These are phyloP conservation scores for Graphiopsis chlorocephala DNA, from an alignment of 2,329 filamentous ascomycete genomes.

Conservation along the genomic window DNA sequence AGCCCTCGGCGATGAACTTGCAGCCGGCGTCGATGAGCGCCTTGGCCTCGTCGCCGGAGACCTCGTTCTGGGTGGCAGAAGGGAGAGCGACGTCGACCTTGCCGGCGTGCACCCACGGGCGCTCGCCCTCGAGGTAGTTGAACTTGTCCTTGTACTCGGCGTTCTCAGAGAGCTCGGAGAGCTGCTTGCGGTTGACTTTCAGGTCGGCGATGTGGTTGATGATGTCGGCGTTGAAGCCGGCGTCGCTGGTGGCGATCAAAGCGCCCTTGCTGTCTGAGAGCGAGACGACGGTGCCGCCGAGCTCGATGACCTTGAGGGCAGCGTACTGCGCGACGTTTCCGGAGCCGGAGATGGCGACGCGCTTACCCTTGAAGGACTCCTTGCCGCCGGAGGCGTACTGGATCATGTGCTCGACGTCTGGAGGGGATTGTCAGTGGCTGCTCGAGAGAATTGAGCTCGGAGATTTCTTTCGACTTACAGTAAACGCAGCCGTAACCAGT, in stretches of 20 bases:
- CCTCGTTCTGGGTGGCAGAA: conserved; percentile 95
- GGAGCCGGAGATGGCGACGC: conserved; percentile 91
- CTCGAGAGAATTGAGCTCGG: not conserved
- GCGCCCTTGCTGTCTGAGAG: conserved; percentile 89
- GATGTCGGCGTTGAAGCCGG: conserved; percentile 74
- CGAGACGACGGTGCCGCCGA: conserved; percentile 87
- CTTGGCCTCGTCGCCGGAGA: conserved; percentile 85
- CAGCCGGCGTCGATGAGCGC: conserved; percentile 72
- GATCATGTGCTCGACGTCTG: conserved; percentile 90
- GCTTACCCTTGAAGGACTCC: conserved; percentile 85
- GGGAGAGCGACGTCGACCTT: conserved; percentile 89
- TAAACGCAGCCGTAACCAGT: conserved; percentile 96
- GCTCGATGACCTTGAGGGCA: conserved; percentile 92
- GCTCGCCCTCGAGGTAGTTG: conserved; percentile 81
- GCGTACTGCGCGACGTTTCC: conserved; percentile 98
- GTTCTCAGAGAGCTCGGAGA: conserved; percentile 66
- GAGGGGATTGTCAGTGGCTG: conserved; percentile 17
- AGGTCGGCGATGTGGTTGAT: conserved; percentile 75
- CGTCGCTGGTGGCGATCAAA: conserved; percentile 69
- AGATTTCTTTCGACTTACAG: conserved; percentile 44
- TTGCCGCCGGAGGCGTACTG: conserved; percentile 73
- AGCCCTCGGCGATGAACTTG: conserved; percentile 90
- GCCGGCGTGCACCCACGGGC: conserved; percentile 88
- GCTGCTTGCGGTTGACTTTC: conserved; percentile 82
- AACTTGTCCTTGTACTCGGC: conserved; percentile 61